These are phyloP conservation scores for Dactylonectria estremocensis DNA, from an alignment of 2,329 filamentous ascomycete genomes.

Conservation along the genomic window DNA sequence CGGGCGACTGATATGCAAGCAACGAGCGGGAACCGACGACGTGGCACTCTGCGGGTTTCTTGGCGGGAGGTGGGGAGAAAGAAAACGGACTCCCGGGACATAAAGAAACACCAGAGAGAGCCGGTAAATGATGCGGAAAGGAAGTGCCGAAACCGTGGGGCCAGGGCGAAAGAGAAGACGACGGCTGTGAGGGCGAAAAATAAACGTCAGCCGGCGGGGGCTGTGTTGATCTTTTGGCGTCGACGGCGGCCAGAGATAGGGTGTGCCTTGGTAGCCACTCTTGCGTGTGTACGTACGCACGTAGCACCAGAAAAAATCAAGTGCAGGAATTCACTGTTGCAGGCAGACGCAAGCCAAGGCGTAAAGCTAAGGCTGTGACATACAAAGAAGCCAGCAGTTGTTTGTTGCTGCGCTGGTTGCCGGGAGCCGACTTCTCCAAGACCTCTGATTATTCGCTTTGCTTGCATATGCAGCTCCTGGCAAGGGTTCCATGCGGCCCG, in stretches of 20 bases:
- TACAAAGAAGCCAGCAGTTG: too few species aligned
- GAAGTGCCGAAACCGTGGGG: conserved; percentile 19
- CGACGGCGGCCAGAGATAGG: conserved; percentile 10
- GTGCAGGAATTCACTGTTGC: not conserved
- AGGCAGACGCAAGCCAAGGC: too few species aligned
- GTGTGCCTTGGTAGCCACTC: too few species aligned
- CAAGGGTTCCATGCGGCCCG: not conserved
- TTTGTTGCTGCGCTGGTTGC: too few species aligned
- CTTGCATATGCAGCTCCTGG: not conserved
- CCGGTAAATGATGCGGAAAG: conserved; percentile 20
- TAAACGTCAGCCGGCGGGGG: conserved; percentile 49
- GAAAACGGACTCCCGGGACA: conserved; percentile 10
- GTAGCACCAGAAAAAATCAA: not conserved
- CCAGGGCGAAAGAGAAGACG: not conserved
- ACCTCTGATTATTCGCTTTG: too few species aligned
- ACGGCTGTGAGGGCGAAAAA: conserved; percentile 37
- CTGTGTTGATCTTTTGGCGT: conserved; percentile 31
- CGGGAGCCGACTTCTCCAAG: too few species aligned
- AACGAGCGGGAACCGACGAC: conserved; percentile 20
- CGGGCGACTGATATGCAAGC: conserved; percentile 25
- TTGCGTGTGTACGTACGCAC: not conserved
- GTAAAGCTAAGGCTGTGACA: too few species aligned
- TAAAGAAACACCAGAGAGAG: conserved; percentile 8
- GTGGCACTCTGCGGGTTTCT: conserved; percentile 16
- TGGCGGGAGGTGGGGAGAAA: conserved; percentile 13